phyloP scores from a whole-genome alignment of 345 rosid genomes.

The Barbarea vulgaris region DNA sequence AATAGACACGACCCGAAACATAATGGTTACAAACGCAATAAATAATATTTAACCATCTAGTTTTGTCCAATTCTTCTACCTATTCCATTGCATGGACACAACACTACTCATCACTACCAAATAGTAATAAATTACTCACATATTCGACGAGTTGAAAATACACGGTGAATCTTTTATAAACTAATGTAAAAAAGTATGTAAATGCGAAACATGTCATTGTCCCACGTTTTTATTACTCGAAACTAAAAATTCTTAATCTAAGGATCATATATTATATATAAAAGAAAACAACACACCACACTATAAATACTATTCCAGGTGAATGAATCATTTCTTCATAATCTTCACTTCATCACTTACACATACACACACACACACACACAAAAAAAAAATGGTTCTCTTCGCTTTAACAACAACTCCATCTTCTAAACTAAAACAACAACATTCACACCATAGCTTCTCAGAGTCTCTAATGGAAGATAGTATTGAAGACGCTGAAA shows the following conservation, averaged over 20 bases:
- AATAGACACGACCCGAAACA: neutral
- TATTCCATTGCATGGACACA: slow-evolving; percentile 2
- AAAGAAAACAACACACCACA: neutral
- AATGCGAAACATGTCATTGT: slow-evolving; percentile 13
- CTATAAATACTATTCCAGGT: slow-evolving; percentile 8
- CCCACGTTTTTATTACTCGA: slow-evolving; percentile 23
- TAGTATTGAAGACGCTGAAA: slow-evolving; percentile 48
- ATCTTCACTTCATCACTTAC: neutral
- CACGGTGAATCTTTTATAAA: neutral
- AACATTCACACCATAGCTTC: slow-evolving; percentile 45
- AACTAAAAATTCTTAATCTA: neutral
- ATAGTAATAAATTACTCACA: neutral
- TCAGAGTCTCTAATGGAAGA: slow-evolving; percentile 59
- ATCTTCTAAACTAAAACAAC: slow-evolving; percentile 25
- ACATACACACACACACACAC: neutral
- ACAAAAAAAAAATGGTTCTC: slow-evolving; percentile 14
- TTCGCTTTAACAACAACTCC: slow-evolving; percentile 8
- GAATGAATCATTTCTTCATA: neutral
- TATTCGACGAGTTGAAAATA: neutral
- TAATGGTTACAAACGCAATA: neutral
- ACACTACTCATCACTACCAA: neutral
- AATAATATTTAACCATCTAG: neutral
- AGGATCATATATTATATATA: neutral
- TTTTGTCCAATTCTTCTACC: neutral
- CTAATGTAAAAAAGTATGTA: neutral